These are phyloP conservation scores for Phaeosphaeriaceae sp. DNA, from an alignment of 2,329 filamentous ascomycete species.

Conservation along the genomic window DNA sequence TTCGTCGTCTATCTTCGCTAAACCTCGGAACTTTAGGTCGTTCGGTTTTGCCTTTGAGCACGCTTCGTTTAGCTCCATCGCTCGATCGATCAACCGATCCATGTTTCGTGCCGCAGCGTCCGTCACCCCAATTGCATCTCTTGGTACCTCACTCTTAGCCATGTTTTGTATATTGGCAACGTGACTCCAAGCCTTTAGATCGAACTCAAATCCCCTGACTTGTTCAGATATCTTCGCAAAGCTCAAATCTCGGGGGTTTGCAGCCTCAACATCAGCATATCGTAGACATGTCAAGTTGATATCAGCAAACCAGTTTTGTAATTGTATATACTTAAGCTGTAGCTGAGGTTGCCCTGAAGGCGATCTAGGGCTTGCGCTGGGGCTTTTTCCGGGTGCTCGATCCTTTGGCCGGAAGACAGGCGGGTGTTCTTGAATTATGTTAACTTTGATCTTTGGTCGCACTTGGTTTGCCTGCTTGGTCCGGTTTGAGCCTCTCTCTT, in stretches of 20 bases:
- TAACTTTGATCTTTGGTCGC: slow-evolving; percentile 28
- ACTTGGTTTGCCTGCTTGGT: slow-evolving; percentile 9
- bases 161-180: slow-evolving; percentile 24
- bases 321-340: slow-evolving; percentile 22
- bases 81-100: slow-evolving; percentile 19
- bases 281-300: slow-evolving; percentile 21
- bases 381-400: slow-evolving; percentile 15
- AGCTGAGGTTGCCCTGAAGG: slow-evolving; percentile 22
- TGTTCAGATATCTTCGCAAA: slow-evolving; percentile 32
- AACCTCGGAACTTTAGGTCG: slow-evolving; percentile 25
- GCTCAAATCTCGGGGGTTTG: slow-evolving; percentile 29
- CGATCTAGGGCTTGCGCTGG: slow-evolving; percentile 25
- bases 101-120: slow-evolving; percentile 23
- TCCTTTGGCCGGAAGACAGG: neutral
- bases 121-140: slow-evolving; percentile 14
- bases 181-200: slow-evolving; percentile 32
- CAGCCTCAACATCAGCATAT: slow-evolving; percentile 28
- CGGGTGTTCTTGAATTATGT: slow-evolving; percentile 25
- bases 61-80: slow-evolving; percentile 14
- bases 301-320: slow-evolving; percentile 25
- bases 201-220: slow-evolving; percentile 27
- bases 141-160: slow-evolving; percentile 15
- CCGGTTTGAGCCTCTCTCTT: neutral
- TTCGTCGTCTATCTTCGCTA: slow-evolving; percentile 16
- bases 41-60: slow-evolving; percentile 25